Evolutionary conservation across 257 asterid species (phyloP).

Genomic region (Lycium barbarum): DNA sequence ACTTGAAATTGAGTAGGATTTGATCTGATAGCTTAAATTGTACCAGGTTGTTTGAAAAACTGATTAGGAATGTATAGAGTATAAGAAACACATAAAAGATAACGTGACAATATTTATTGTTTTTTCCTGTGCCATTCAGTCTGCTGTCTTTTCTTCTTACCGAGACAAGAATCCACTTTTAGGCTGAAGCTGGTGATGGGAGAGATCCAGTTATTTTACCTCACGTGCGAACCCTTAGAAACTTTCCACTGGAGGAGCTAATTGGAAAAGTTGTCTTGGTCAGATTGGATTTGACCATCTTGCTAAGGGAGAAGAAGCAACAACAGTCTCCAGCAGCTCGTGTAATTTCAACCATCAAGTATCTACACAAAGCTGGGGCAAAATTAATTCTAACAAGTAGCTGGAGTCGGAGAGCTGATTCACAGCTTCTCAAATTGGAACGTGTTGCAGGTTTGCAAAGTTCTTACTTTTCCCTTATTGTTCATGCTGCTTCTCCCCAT

Average conservation of each 20-base stretch:
- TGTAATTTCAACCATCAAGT: conserved; percentile 70
- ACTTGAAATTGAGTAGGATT: background rate
- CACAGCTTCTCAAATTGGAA: conserved; percentile 46
- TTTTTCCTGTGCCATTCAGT: conserved; percentile 26
- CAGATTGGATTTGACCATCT: conserved; percentile 64
- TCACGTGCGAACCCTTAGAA: conserved; percentile 65
- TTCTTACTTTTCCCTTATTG: conserved; percentile 31
- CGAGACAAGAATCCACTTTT: conserved; percentile 27
- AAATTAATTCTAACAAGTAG: conserved; percentile 69
- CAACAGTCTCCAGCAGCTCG: conserved; percentile 41
- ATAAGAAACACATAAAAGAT: background rate
- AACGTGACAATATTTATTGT: background rate
- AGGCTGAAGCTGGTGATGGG: conserved; percentile 53
- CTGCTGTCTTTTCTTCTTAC: conserved; percentile 8
- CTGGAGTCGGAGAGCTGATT: conserved; percentile 54
- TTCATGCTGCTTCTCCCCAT: conserved; percentile 31
- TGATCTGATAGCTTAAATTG: background rate
- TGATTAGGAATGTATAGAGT: background rate
- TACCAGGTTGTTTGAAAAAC: background rate
- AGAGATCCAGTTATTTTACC: conserved; percentile 54
- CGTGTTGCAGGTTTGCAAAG: conserved; percentile 61
- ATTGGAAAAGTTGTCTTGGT: conserved; percentile 75
- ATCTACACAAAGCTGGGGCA: conserved; percentile 68
- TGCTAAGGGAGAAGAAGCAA: conserved; percentile 48
- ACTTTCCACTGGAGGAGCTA: conserved; percentile 68